phyloP scores from a whole-genome alignment of 495 filamentous ascomycete species.

The Podospora pseudocomata region DNA sequence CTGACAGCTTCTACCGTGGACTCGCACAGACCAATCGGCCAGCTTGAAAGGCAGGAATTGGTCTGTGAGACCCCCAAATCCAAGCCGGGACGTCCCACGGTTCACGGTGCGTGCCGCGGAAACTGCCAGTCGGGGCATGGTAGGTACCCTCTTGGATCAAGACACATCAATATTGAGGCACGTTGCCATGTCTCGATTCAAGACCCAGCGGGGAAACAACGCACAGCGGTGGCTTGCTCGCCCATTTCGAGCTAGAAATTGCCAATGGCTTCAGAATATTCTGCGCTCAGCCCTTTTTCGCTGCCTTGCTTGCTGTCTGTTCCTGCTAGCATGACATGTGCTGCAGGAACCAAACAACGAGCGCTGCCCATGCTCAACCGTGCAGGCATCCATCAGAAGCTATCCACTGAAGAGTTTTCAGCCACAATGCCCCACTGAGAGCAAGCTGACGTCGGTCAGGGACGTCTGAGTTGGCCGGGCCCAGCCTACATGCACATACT shows the following conservation, averaged over 20 bases:
- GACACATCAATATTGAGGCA: not conserved
- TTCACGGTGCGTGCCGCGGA: not conserved
- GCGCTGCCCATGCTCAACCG: not conserved
- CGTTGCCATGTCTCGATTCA: not conserved
- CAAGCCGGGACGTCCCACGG: not conserved
- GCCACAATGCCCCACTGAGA: not conserved
- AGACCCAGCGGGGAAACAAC: not conserved
- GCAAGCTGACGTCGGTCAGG: not conserved
- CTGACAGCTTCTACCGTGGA: not conserved
- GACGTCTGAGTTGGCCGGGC: not conserved
- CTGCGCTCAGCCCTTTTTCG: not conserved
- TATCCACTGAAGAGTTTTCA: not conserved
- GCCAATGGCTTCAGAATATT: not conserved
- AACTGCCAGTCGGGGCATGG: not conserved
- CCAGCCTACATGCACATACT: not conserved
- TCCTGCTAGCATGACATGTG: not conserved
- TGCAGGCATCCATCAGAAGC: not conserved
- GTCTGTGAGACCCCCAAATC: not conserved
- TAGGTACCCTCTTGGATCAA: not conserved
- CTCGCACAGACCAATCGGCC: not conserved
- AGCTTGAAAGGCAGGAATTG: not conserved
- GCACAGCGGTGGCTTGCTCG: not conserved
- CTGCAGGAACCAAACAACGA: not conserved
- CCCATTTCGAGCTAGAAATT: not conserved
- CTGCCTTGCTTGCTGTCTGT: not conserved